A percentile compares a stretch with the other conserved stretches of the same genome.
Conservation (phyloP, 2,329 filamentous ascomycete species). For the Plectosphaerella cucumerina region DNA sequence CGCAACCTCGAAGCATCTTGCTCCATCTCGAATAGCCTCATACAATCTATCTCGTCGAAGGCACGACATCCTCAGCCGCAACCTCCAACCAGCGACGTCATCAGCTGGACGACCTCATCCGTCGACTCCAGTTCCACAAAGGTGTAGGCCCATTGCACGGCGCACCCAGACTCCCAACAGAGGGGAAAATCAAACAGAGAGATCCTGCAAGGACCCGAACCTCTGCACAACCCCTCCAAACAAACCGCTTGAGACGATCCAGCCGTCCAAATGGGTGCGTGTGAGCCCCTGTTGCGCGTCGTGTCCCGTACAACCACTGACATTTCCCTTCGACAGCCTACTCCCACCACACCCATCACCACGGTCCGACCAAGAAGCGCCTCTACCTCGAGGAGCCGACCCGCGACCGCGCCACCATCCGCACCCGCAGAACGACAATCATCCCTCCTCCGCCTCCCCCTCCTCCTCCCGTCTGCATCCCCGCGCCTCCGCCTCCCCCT, state of each 20-base stretch:
- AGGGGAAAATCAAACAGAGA: not conserved
- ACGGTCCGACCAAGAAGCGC: conserved; percentile 31
- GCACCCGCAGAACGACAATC: conserved; percentile 31
- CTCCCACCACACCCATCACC: conserved; percentile 19
- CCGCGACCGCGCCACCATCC: conserved; percentile 30
- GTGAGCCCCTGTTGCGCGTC: not conserved
- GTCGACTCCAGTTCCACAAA: not conserved
- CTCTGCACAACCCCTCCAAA: not conserved
- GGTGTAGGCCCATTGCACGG: conserved; percentile 6
- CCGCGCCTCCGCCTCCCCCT: conserved; percentile 12
- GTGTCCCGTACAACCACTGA: conserved; percentile 14
- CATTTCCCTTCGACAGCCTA: conserved; percentile 7
- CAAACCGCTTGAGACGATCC: conserved; percentile 4
- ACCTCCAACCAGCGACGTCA: not conserved
- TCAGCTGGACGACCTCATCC: not conserved
- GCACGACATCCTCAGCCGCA: not conserved
- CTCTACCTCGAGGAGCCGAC: conserved; percentile 37
- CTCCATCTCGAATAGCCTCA: not conserved
- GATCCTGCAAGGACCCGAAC: not conserved
- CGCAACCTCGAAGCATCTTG: not conserved
- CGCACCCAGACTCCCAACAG: conserved; percentile 4
- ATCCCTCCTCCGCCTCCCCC: conserved; percentile 31
- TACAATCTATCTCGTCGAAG: no score
- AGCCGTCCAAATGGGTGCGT: conserved; percentile 13
- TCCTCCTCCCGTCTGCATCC: conserved; percentile 16